Percentiles rank a stretch among this genome's conserved stretches.
Conservation (phyloP, 1,284 basidiomycete genomes). For the Melanopsichium pennsylvanicum region DNA sequence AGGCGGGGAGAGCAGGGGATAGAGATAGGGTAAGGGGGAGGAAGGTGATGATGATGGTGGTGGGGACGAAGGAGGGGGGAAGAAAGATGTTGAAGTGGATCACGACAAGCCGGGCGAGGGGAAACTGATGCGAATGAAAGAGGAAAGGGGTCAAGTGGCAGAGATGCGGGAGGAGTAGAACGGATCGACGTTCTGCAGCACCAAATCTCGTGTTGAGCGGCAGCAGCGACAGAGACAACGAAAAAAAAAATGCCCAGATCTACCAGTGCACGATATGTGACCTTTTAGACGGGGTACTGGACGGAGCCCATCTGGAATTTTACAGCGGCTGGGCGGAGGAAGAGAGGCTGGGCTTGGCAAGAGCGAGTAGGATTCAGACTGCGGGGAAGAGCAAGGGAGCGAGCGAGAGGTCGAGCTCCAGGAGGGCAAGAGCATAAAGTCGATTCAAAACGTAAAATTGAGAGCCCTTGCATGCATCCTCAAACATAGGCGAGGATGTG, state of each 20-base stretch:
- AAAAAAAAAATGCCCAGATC: no score
- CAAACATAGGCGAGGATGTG: slow-evolving; percentile 28
- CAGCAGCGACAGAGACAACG: background rate
- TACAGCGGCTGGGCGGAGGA: slow-evolving; percentile 1
- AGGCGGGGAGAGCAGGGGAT: slow-evolving; percentile 1
- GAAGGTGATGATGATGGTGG: slow-evolving; percentile 9
- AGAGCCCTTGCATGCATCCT: slow-evolving; percentile 28
- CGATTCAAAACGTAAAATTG: no score
- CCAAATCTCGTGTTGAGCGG: background rate
- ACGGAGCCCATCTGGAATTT: no score
- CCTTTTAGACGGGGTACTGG: no score
- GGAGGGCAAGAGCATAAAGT: background rate
- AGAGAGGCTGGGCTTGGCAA: slow-evolving; percentile 3
- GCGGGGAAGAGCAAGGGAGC: slow-evolving; percentile 5
- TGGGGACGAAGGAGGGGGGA: slow-evolving; percentile 5
- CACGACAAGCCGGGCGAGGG: no score
- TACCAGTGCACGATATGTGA: no score
- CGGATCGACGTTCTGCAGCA: slow-evolving; percentile 33
- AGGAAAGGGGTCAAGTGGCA: slow-evolving; percentile 1
- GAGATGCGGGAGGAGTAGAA: slow-evolving; percentile 1
- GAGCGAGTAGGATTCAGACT: background rate
- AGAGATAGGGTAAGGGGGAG: background rate
- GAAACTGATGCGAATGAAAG: no score
- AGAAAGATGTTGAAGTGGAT: background rate
- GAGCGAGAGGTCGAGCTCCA: background rate